phyloP scores from a whole-genome alignment of 768 basidiomycete species.

The Lactifluus piperatus region DNA sequence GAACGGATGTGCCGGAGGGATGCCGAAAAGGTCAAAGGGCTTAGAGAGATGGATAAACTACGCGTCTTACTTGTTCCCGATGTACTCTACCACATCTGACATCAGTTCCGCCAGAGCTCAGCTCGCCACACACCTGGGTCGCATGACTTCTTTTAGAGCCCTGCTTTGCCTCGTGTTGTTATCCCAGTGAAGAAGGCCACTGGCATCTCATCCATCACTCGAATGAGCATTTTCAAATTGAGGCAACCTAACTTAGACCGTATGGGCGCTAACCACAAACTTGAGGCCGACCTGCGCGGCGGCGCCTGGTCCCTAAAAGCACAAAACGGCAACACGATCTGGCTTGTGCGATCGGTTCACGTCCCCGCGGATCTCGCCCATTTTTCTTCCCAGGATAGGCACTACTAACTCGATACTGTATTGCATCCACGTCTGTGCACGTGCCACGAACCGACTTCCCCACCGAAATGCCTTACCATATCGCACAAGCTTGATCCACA shows the following conservation, averaged over 20 bases:
- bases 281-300: slow-evolving; percentile 17
- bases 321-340: slow-evolving; percentile 16
- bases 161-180: slow-evolving; percentile 11
- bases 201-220: slow-evolving; percentile 5
- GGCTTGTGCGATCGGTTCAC: slow-evolving; percentile 13
- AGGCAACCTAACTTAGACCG: not conserved
- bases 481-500: slow-evolving; percentile 1
- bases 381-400: slow-evolving; percentile 11
- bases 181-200: slow-evolving; percentile 6
- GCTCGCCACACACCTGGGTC: slow-evolving; percentile 8
- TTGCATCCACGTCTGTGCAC: not conserved
- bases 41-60: not conserved
- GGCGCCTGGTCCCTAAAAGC: slow-evolving; percentile 14
- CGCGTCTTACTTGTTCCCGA: not conserved
- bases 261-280: slow-evolving; percentile 10
- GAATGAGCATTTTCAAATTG: slow-evolving; percentile 11
- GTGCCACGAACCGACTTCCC: not conserved
- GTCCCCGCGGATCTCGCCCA: slow-evolving; percentile 17
- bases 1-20: slow-evolving; percentile 12
- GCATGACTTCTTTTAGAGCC: not conserved
- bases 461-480: not conserved
- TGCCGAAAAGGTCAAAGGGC: slow-evolving; percentile 12
- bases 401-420: not conserved
- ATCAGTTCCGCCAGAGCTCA: slow-evolving; percentile 5
- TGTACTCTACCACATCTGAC: slow-evolving; percentile 2